These are phyloP conservation scores for Chlorencoelia australis DNA, from an alignment of 2,329 filamentous ascomycete genomes.

Conservation along the genomic window DNA sequence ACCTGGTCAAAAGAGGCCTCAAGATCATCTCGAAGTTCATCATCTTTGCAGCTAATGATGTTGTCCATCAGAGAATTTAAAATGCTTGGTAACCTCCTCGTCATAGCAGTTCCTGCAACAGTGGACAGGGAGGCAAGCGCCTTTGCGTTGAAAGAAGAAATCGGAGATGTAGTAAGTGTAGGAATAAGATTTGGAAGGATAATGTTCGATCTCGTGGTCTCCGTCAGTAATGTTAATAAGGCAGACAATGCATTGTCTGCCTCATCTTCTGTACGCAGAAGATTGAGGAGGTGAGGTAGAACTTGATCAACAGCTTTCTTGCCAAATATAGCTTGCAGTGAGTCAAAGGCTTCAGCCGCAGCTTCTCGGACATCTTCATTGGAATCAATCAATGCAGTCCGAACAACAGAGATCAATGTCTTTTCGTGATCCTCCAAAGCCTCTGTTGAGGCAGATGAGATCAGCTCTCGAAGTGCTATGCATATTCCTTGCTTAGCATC, in stretches of 20 bases:
- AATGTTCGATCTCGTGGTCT: constrained; percentile 87
- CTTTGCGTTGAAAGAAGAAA: constrained; percentile 89
- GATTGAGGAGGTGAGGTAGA: constrained; percentile 78
- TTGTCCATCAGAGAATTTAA: constrained; percentile 93
- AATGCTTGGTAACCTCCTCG: constrained; percentile 76
- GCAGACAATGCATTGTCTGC: constrained; percentile 90
- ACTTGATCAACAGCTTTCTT: constrained; percentile 95
- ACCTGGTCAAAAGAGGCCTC: constrained; percentile 79
- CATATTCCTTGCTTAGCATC: constrained; percentile 97
- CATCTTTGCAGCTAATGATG: constrained; percentile 68
- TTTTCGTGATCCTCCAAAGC: constrained; percentile 91
- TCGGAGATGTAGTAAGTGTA: constrained; percentile 80
- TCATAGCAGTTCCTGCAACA: constrained; percentile 86
- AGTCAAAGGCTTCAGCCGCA: constrained; percentile 94
- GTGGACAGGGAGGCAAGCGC: constrained; percentile 86
- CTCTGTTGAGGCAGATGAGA: constrained; percentile 78
- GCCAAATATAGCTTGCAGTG: constrained; percentile 84
- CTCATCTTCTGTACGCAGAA: constrained; percentile 76
- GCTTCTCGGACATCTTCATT: constrained; percentile 88
- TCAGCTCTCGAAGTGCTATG: constrained; percentile 87
- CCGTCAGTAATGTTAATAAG: constrained; percentile 85
- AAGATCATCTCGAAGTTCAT: constrained; percentile 62
- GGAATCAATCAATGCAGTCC: constrained; percentile 82
- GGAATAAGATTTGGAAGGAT: constrained; percentile 95
- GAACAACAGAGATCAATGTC: constrained; percentile 86